phyloP scores from a whole-genome alignment of 1,284 basidiomycete genomes.

The Leucoagaricus sp. region DNA sequence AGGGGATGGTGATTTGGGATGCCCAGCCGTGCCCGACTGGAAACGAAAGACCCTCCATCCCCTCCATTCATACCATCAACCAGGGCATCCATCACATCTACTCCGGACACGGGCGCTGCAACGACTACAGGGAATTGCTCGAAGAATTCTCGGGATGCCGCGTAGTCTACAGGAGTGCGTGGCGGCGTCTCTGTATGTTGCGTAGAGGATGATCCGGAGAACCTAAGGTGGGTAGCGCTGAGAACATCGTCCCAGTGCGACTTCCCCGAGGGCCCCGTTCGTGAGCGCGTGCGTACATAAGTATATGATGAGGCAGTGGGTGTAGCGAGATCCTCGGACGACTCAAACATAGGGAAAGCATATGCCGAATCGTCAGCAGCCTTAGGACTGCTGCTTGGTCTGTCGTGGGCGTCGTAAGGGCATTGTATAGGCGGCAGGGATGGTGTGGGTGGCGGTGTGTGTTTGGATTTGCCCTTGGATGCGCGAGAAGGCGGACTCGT shows the following conservation, averaged over 20 bases:
- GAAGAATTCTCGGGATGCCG: constrained; percentile 44
- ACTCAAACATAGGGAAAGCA: constrained; percentile 36
- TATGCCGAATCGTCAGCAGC: constrained; percentile 23
- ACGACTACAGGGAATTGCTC: constrained; percentile 68
- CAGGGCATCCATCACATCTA: constrained; percentile 83
- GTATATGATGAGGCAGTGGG: constrained; percentile 27
- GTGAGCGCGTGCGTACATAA: constrained; percentile 50
- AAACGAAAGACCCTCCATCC: constrained; percentile 42
- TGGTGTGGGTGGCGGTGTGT: not conserved
- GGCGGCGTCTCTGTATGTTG: constrained; percentile 63
- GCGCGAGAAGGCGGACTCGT: constrained; percentile 7
- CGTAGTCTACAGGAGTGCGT: constrained; percentile 62
- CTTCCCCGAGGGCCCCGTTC: constrained; percentile 53
- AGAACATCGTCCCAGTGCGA: constrained; percentile 40
- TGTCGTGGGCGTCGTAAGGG: not conserved
- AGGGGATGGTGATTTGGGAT: constrained; percentile 63
- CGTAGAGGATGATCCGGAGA: constrained; percentile 68
- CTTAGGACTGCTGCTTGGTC: constrained; percentile 12
- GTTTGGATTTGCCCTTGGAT: constrained; percentile 6
- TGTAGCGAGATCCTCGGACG: constrained; percentile 27
- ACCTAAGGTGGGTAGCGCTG: constrained; percentile 50
- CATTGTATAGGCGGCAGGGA: not conserved
- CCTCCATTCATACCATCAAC: constrained; percentile 83
- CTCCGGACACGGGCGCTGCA: constrained; percentile 71
- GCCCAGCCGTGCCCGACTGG: constrained; percentile 52